Conservation (phyloP, 225 moss, liverwort and hornwort genomes). For the Pleurozium schreberi region DNA sequence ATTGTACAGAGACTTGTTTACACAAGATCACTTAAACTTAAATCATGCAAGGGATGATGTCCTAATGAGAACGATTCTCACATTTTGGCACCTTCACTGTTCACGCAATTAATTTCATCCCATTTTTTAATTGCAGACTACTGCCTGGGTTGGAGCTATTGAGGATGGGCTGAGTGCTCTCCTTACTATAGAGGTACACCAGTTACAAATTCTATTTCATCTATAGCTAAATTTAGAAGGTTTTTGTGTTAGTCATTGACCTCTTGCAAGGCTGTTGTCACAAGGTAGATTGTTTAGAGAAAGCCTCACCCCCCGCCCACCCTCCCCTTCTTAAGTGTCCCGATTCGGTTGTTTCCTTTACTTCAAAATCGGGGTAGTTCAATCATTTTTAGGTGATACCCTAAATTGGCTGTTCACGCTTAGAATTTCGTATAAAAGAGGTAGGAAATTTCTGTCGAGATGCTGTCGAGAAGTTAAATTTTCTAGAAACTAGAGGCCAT, state of each 20-base stretch:
- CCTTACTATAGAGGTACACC: conserved; percentile 71
- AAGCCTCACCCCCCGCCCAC: not conserved
- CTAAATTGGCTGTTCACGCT: not conserved
- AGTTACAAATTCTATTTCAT: not conserved
- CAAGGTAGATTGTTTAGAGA: not conserved
- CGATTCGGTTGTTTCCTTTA: not conserved
- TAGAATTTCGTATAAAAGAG: not conserved
- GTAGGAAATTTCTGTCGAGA: not conserved
- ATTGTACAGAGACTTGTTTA: not conserved
- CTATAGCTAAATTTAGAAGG: not conserved
- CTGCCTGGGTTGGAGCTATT: conserved; percentile 86
- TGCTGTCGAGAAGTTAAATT: not conserved
- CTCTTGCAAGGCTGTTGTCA: not conserved
- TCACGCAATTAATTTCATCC: not conserved
- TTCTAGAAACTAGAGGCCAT: conserved; percentile 87
- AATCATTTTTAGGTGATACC: not conserved
- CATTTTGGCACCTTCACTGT: not conserved
- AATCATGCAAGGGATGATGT: not conserved
- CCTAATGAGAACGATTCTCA: not conserved
- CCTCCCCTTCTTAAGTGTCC: not conserved
- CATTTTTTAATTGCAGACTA: conserved; percentile 38
- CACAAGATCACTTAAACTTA: not conserved
- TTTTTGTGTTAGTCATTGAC: not conserved
- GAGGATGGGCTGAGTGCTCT: conserved; percentile 72
- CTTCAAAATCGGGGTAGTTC: not conserved